A percentile compares a stretch with the other conserved stretches of the same genome.
phyloP scores from a whole-genome alignment of 148 eudicot genomes.

The Dianthus caryophyllus region DNA sequence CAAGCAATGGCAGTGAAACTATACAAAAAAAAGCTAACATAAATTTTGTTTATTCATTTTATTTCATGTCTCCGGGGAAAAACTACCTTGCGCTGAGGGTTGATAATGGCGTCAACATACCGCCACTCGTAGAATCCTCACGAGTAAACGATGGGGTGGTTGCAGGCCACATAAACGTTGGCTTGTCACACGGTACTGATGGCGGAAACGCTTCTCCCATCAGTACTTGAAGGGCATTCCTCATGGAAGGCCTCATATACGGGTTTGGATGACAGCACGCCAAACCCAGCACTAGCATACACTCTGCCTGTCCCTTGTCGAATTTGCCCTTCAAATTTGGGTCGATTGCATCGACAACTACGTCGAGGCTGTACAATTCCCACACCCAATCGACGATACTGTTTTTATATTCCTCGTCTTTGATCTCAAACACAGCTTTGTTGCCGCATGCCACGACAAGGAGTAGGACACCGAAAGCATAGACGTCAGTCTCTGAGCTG shows the following conservation, averaged over 20 bases:
- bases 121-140: slow-evolving; percentile 26
- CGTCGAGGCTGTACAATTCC: slow-evolving; percentile 26
- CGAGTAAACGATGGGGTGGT: slow-evolving; percentile 24
- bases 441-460: slow-evolving; percentile 37
- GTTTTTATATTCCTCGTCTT: slow-evolving; percentile 7
- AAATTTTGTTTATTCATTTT: neutral
- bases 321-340: slow-evolving; percentile 24
- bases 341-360: slow-evolving; percentile 24
- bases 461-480: slow-evolving; percentile 38
- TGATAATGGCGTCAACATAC: slow-evolving; percentile 26
- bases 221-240: slow-evolving; percentile 30
- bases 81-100: slow-evolving; percentile 22
- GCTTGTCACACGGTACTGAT: slow-evolving; percentile 30
- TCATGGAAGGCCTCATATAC: slow-evolving; percentile 32
- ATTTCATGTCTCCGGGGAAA: no score
- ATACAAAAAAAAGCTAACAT: no score
- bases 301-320: slow-evolving; percentile 23
- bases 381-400: slow-evolving; percentile 38
- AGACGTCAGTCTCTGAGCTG: slow-evolving; percentile 37
- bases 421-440: slow-evolving; percentile 21
- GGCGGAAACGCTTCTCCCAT: slow-evolving; percentile 35
- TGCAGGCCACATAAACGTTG: slow-evolving; percentile 39
- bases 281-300: slow-evolving; percentile 27
- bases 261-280: slow-evolving; percentile 47
- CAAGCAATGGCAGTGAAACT: no score